Conservation (phyloP, 495 filamentous ascomycete species). For the Hypoxylon perforatum region DNA sequence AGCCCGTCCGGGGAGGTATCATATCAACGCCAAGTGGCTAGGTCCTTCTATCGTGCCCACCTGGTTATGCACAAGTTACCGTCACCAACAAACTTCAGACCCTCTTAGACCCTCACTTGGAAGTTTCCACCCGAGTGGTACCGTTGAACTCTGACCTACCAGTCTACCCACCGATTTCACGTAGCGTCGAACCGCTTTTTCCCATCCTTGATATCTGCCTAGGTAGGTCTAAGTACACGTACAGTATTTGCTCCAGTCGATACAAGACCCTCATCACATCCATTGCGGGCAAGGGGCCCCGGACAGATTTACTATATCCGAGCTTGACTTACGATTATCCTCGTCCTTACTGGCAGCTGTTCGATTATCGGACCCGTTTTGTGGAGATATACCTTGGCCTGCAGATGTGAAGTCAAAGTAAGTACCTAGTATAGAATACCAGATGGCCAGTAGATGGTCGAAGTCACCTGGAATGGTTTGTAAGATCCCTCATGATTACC, state of each 20-base stretch:
- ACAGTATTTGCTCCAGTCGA: conserved; percentile 7
- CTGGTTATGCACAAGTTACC: conserved; percentile 15
- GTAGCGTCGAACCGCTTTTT: conserved; percentile 12
- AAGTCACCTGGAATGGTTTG: conserved; percentile 18
- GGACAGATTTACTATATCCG: conserved; percentile 29
- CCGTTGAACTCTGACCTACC: not conserved
- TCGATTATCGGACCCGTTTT: conserved; percentile 17
- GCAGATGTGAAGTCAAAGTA: conserved; percentile 14
- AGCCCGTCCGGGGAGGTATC: conserved; percentile 20
- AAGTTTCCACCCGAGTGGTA: conserved; percentile 20
- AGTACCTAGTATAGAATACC: conserved; percentile 7
- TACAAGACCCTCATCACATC: conserved; percentile 20
- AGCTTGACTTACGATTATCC: conserved; percentile 33
- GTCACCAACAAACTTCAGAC: conserved; percentile 10
- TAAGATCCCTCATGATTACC: conserved; percentile 20
- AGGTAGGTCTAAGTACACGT: too few species aligned
- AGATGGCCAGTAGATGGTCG: not conserved
- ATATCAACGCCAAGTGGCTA: conserved; percentile 30
- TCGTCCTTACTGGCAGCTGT: conserved; percentile 26
- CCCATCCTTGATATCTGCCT: conserved; percentile 17
- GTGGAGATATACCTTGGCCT: conserved; percentile 30
- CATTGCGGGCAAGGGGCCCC: conserved; percentile 20
- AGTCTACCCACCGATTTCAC: conserved; percentile 6
- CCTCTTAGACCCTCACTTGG: conserved; percentile 7
- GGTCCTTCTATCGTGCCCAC: not conserved